Conservation (phyloP, 345 rosid species). For the Acer negundo region DNA sequence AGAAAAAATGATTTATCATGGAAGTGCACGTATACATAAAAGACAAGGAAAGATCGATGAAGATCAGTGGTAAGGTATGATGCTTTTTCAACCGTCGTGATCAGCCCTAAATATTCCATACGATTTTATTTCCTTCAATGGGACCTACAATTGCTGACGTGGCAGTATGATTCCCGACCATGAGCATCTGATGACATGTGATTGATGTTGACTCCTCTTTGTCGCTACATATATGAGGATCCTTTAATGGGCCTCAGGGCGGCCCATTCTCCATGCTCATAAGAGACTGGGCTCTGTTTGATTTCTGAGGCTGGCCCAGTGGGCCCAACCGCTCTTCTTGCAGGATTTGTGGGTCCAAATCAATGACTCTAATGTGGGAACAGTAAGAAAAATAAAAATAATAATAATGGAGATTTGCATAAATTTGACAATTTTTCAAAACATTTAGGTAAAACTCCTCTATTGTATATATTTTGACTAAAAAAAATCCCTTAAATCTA, state of each 20-base stretch:
- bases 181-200: conserved; percentile 36
- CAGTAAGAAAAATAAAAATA: no score
- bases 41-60: neutral
- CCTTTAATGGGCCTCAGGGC: conserved; percentile 30
- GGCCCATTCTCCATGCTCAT: conserved; percentile 33
- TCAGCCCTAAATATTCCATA: conserved; percentile 13
- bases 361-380: no score
- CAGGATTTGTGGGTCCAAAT: no score
- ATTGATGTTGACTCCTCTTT: conserved; percentile 34
- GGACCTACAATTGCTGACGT: conserved; percentile 6
- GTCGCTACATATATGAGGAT: conserved; percentile 15
- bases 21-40: neutral
- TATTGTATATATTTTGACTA: no score
- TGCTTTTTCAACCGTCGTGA: conserved; percentile 18
- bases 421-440: no score
- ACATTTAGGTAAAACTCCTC: no score
- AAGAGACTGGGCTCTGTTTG: neutral
- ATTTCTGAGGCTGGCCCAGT: neutral
- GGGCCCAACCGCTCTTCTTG: neutral
- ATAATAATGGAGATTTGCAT: no score
- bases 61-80: neutral
- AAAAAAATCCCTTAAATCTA: no score
- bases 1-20: neutral
- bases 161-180: conserved; percentile 32
- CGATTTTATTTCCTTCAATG: neutral